Evolutionary conservation across 2,329 filamentous ascomycete genomes (phyloP).

Genomic region (Aspergillus udagawae): DNA sequence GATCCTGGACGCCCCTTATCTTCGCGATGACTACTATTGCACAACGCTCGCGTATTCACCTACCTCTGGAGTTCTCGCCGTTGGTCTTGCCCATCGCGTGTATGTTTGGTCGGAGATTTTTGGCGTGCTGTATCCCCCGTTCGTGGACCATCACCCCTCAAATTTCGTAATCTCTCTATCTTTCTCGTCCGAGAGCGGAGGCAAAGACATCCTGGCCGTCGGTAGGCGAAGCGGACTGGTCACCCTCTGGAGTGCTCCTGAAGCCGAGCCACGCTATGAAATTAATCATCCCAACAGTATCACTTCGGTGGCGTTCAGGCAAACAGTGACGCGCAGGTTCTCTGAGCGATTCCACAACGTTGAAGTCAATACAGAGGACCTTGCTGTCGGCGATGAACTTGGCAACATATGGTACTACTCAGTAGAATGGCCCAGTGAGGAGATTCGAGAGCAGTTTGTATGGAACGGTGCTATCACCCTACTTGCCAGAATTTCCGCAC

Average conservation of each 20-base stretch:
- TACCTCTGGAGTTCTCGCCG: constrained; percentile 70
- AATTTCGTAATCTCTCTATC: constrained; percentile 75
- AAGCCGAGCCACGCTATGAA: constrained; percentile 66
- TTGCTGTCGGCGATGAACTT: constrained; percentile 78
- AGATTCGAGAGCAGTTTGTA: constrained; percentile 60
- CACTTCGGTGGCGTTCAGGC: constrained; percentile 78
- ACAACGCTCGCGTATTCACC: constrained; percentile 81
- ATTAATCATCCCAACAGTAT: constrained; percentile 67
- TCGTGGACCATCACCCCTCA: constrained; percentile 45
- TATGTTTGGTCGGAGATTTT: constrained; percentile 83
- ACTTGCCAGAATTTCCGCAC: constrained; percentile 70
- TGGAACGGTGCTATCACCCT: constrained; percentile 78
- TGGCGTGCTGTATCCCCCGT: constrained; percentile 61
- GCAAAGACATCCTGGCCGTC: constrained; percentile 76
- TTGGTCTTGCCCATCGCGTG: constrained; percentile 73
- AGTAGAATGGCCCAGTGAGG: constrained; percentile 69
- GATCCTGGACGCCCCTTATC: constrained; percentile 79
- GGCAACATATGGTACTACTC: constrained; percentile 85
- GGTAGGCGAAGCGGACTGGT: constrained; percentile 75
- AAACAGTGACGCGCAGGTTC: constrained; percentile 50
- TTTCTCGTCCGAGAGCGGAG: constrained; percentile 77
- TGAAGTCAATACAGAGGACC: constrained; percentile 68
- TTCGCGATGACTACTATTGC: constrained; percentile 97
- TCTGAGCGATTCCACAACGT: constrained; percentile 48
- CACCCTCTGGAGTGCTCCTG: constrained; percentile 70